A percentile compares a stretch with the other conserved stretches of the same genome.
Evolutionary conservation across 768 basidiomycete species (phyloP).

Genomic region (Porphyrellus cyaneotinctus): DNA sequence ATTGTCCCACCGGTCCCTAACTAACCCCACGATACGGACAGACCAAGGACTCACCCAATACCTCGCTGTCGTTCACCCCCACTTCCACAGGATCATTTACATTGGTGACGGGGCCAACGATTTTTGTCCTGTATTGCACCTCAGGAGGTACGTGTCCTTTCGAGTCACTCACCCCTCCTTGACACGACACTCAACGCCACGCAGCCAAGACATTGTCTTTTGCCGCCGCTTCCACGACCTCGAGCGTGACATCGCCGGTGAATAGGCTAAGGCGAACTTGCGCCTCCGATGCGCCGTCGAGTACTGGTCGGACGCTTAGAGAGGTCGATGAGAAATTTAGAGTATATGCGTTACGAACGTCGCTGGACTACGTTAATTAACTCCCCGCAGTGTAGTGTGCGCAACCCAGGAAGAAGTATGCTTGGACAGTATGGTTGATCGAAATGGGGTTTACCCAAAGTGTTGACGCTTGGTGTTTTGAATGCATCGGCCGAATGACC

Average conservation of each 20-base stretch:
- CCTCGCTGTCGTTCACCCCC: constrained; percentile 44
- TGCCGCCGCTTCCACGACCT: constrained; percentile 79
- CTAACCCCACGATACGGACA: constrained; percentile 32
- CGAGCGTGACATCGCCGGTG: constrained; percentile 69
- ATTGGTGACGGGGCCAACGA: constrained; percentile 95
- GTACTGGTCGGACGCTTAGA: constrained; percentile 95
- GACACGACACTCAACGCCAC: not conserved
- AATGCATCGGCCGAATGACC: too few relatives aligned
- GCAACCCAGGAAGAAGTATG: too few relatives aligned
- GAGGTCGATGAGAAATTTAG: constrained; percentile 85
- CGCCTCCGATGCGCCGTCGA: constrained; percentile 71
- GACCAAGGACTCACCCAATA: constrained; percentile 92
- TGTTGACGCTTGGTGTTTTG: too few relatives aligned
- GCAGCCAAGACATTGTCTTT: constrained; percentile 77
- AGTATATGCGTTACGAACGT: constrained; percentile 3
- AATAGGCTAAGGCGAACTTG: constrained; percentile 36
- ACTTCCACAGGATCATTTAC: constrained; percentile 79
- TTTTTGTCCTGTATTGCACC: constrained; percentile 85
- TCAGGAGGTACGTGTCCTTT: constrained; percentile 51
- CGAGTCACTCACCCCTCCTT: too few relatives aligned
- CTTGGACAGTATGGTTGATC: too few relatives aligned
- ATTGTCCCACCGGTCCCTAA: too few relatives aligned
- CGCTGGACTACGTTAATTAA: constrained; percentile 2
- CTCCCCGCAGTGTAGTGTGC: not conserved
- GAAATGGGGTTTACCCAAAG: too few relatives aligned